Percentiles rank a stretch among this genome's conserved stretches.
These are phyloP conservation scores for Naegleria fowleri DNA, from an alignment of 208 protist species.

Conservation along the genomic window DNA sequence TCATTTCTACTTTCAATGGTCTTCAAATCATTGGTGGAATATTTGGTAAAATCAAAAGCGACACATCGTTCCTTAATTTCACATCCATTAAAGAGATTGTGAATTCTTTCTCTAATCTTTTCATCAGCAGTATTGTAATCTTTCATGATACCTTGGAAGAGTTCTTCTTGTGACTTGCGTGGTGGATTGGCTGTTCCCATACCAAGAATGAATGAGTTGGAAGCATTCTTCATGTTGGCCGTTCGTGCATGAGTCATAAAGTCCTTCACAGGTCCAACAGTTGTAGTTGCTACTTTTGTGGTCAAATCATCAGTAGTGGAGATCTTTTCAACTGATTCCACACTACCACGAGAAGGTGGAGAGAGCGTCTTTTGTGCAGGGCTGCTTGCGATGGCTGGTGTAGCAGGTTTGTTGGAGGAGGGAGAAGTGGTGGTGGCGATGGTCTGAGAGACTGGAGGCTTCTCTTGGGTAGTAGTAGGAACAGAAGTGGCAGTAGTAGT, in stretches of 20 bases:
- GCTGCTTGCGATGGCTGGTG: background rate
- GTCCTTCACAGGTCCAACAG: background rate
- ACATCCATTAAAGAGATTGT: background rate
- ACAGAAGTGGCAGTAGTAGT: background rate
- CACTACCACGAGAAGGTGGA: too few relatives aligned
- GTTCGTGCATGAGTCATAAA: background rate
- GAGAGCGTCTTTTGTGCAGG: background rate
- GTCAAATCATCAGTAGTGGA: too few relatives aligned
- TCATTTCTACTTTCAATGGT: constrained; percentile 17
- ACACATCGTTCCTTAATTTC: background rate
- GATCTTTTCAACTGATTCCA: too few relatives aligned
- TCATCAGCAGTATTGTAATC: background rate
- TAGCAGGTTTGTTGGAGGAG: too few relatives aligned
- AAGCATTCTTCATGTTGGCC: background rate
- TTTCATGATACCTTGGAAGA: background rate
- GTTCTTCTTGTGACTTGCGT: background rate
- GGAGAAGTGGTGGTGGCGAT: background rate
- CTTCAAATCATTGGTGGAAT: background rate
- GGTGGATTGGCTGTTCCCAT: background rate
- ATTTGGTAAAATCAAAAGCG: background rate
- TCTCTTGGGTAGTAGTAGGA: background rate
- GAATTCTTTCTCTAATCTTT: background rate
- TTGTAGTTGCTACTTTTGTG: too few relatives aligned
- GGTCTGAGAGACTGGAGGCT: background rate
- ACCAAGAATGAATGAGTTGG: background rate